These are phyloP conservation scores for Ajuga chamaepitys DNA, from an alignment of 257 asterid genomes.

Conservation along the genomic window DNA sequence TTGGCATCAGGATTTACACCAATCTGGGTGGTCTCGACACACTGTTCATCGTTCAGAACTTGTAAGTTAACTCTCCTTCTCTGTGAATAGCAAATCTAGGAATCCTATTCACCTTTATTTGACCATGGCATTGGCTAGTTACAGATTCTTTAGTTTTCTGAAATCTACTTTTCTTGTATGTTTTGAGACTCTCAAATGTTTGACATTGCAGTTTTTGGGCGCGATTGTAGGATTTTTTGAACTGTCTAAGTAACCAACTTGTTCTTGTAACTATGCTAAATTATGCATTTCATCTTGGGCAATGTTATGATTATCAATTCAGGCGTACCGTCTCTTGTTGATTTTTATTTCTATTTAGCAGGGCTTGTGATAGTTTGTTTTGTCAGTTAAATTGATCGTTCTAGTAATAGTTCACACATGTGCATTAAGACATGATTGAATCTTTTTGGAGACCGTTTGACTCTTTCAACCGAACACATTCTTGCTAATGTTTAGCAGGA, in stretches of 20 bases:
- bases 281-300: not conserved
- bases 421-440: not conserved
- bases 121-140: not conserved
- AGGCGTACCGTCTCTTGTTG: not conserved
- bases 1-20: conserved; percentile 82
- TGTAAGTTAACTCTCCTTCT: conserved; percentile 31
- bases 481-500: conserved; percentile 43
- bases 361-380: not conserved
- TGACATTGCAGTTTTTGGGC: not conserved
- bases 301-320: not conserved
- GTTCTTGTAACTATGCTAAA: not conserved
- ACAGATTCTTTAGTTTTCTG: not conserved
- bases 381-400: not conserved
- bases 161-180: not conserved
- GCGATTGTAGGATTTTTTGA: not conserved
- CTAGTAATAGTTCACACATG: not conserved
- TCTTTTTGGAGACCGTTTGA: not conserved
- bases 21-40: conserved; percentile 80
- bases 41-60: conserved; percentile 76
- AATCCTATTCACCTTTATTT: not conserved
- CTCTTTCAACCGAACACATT: conserved; percentile 1
- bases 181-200: not conserved
- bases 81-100: not conserved
- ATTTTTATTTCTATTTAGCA: not conserved
- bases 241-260: not conserved